phyloP scores from a whole-genome alignment of 2,329 filamentous ascomycete genomes.

The Alternaria sp. region DNA sequence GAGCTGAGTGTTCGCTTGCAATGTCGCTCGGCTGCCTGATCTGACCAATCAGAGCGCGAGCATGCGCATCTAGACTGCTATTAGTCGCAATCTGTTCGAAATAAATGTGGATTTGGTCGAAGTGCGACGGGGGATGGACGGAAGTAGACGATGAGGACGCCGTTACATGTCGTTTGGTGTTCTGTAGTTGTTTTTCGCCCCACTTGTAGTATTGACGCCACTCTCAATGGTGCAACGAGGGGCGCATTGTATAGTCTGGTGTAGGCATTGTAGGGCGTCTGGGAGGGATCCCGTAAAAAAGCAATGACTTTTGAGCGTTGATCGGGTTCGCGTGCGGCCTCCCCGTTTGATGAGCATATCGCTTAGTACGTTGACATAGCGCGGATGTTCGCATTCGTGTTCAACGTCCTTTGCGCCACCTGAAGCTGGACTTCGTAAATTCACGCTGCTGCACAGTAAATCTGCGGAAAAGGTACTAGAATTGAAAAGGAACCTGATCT shows the following conservation, averaged over 20 bases:
- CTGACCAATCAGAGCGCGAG: accelerated
- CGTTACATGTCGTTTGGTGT: too few relatives aligned
- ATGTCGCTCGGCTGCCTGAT: too few relatives aligned
- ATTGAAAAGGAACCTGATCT: neutral
- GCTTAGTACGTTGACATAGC: neutral
- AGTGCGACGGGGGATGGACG: too few relatives aligned
- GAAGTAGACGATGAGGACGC: too few relatives aligned
- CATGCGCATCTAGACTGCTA: too few relatives aligned
- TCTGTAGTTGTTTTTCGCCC: too few relatives aligned
- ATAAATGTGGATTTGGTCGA: accelerated
- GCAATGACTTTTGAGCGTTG: too few relatives aligned
- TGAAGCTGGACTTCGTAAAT: neutral
- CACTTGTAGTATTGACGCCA: too few relatives aligned
- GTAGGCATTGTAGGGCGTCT: neutral
- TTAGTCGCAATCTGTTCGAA: too few relatives aligned
- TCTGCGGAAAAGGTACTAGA: neutral
- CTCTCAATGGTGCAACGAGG: too few relatives aligned
- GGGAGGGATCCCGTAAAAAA: neutral
- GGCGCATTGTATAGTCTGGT: neutral
- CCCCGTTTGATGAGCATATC: neutral
- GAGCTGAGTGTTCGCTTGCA: too few relatives aligned
- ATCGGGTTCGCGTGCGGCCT: neutral
- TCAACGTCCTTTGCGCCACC: neutral
- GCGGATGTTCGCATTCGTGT: neutral
- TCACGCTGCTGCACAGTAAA: neutral